These are phyloP conservation scores for Phyllosticta ampelicida DNA, from an alignment of 2,329 filamentous ascomycete genomes.

Conservation along the genomic window DNA sequence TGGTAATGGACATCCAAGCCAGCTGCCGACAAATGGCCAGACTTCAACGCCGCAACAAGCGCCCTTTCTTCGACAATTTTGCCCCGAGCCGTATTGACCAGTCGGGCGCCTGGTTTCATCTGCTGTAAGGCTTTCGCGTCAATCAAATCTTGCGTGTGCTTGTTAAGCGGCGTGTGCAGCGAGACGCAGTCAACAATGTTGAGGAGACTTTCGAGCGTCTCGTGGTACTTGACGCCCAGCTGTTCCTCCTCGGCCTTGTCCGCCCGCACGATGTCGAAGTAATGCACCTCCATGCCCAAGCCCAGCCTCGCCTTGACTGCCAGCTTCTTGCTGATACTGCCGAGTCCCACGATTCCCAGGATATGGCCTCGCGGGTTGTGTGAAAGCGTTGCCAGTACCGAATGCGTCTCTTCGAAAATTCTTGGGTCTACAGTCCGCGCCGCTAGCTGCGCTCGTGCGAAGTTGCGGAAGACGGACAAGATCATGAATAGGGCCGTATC, in stretches of 20 bases:
- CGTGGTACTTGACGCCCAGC: conserved; percentile 22
- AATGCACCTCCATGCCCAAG: conserved; percentile 14
- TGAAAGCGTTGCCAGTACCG: conserved; percentile 5
- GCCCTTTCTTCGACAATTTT: conserved; percentile 26
- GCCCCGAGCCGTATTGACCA: conserved; percentile 29
- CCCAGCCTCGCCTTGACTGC: conserved; percentile 14
- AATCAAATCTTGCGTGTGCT: conserved; percentile 31
- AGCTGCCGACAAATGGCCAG: conserved; percentile 22
- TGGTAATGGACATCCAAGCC: conserved; percentile 28
- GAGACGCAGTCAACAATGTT: conserved; percentile 24
- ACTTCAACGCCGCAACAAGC: conserved; percentile 24
- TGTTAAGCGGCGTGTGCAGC: conserved; percentile 25
- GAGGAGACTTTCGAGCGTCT: conserved; percentile 18
- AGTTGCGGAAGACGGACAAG: conserved; percentile 19
- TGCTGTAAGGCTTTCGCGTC: conserved; percentile 12
- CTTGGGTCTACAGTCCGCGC: conserved; percentile 11
- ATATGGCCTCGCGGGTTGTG: conserved; percentile 12
- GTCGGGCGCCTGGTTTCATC: conserved; percentile 18
- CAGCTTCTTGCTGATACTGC: conserved; percentile 26
- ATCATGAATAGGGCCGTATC: conserved; percentile 35
- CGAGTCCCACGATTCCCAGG: conserved; percentile 13
- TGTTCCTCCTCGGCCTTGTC: conserved; percentile 19
- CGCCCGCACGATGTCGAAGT: conserved; percentile 12
- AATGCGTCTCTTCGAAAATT: conserved; percentile 10
- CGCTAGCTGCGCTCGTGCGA: conserved; percentile 12